phyloP scores from a whole-genome alignment of 371 early-diverging fungal genomes.

The Apophysomyces sp. region DNA sequence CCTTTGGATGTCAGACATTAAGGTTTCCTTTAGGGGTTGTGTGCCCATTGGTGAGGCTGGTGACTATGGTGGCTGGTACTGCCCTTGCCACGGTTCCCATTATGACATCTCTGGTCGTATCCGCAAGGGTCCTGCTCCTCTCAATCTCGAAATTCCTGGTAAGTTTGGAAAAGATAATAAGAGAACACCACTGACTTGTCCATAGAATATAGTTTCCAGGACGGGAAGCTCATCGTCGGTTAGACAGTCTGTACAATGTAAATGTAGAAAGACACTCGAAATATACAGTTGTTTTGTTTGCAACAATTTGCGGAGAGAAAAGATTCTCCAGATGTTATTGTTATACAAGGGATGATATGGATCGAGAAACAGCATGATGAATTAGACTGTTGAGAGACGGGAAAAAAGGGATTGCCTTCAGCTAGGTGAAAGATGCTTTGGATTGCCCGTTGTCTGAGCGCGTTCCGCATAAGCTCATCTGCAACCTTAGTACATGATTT shows the following conservation, averaged over 20 bases:
- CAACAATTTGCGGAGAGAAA: neutral
- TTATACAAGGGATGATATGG: no score
- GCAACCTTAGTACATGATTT: no score
- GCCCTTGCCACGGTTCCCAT: conserved; percentile 99
- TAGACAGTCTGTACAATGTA: conserved; percentile 24
- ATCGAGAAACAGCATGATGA: no score
- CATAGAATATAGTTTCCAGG: conserved; percentile 47
- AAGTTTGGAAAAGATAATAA: conserved; percentile 4
- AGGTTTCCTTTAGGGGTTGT: conserved; percentile 70
- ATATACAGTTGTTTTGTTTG: conserved; percentile 4
- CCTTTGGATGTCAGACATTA: neutral
- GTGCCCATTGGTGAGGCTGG: conserved; percentile 98
- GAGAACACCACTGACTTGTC: neutral
- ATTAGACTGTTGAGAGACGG: no score
- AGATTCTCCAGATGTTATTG: no score
- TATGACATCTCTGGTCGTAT: conserved; percentile 96
- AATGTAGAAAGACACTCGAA: neutral
- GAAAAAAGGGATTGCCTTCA: no score
- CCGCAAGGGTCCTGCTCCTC: conserved; percentile 97
- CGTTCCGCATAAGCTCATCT: no score
- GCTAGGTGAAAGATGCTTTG: no score
- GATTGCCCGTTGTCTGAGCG: no score
- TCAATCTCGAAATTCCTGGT: conserved; percentile 95
- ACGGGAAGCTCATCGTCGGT: conserved; percentile 53
- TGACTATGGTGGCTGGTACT: conserved; percentile 98